A percentile compares a stretch with the other conserved stretches of the same genome.
These are phyloP conservation scores for Penicillium concentricum DNA, from an alignment of 2,329 filamentous ascomycete genomes.

Conservation along the genomic window DNA sequence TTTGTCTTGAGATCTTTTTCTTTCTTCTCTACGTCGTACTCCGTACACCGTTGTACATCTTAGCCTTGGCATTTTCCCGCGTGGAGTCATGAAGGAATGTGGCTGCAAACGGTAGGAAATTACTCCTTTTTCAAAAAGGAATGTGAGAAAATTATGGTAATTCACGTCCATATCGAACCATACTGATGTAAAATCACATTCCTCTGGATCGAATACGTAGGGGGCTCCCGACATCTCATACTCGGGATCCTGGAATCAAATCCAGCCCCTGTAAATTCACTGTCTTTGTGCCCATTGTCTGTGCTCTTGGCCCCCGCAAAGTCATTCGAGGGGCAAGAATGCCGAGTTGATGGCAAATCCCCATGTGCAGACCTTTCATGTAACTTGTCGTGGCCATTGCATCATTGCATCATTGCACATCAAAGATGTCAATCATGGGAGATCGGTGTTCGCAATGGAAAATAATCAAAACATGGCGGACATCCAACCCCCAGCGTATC, in stretches of 20 bases:
- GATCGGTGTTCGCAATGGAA: background rate
- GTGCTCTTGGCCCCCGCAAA: slow-evolving; percentile 6
- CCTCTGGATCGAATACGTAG: slow-evolving; percentile 6
- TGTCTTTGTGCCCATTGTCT: slow-evolving; percentile 2
- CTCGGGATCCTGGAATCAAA: background rate
- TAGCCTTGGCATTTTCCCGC: slow-evolving; percentile 14
- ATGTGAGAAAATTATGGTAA: background rate
- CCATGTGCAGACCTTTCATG: background rate
- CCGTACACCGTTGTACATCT: background rate
- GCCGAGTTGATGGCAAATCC: background rate
- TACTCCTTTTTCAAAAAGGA: background rate
- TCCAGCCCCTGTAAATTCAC: background rate
- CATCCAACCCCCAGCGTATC: background rate
- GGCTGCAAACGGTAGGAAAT: slow-evolving; percentile 9
- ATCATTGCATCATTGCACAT: slow-evolving; percentile 6
- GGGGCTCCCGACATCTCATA: background rate
- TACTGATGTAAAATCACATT: slow-evolving; percentile 11
- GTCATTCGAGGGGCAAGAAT: slow-evolving; percentile 5
- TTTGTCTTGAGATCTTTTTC: background rate
- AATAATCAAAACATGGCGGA: background rate
- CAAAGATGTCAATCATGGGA: background rate
- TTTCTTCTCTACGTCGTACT: background rate
- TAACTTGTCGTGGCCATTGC: background rate
- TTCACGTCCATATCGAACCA: background rate
- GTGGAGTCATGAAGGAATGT: slow-evolving; percentile 9